Evolutionary conservation across 2,329 filamentous ascomycete genomes (phyloP), one percentile per base, ranked within the genome.

Genomic region (Botrytis squamosa): DNA sequence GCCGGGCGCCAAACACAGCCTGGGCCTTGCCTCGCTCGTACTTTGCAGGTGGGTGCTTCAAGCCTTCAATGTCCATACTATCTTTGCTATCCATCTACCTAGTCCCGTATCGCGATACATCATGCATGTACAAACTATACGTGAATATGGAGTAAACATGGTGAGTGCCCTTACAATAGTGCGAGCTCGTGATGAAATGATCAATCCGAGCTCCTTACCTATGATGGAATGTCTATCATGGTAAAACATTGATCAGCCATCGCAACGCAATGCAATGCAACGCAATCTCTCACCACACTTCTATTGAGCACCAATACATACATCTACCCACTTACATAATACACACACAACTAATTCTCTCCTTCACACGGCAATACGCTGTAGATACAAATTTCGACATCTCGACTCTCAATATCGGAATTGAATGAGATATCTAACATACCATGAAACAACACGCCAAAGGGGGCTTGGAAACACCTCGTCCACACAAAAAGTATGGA

Each of bases 391-490:
- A 40, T 8, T 14, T 62, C 36, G 25, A 25, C 14, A 62, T 5
- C 44, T 46, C 9, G 63, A 22, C 25, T 25, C 46, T 46, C 20
- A 25, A 52, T 25, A 5, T 25, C 46, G 9, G 25, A 22, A 25
- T 46, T 46, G 44, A 22, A 9, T 22, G 44, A 22, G 20, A 46
- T 46, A 25, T 20, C 20, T 18, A 10, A 49, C 16, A 49, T 25
- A 16, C 44, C n/a, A 22, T 52, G 64, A 66, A 52, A 66, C 64
- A 52, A n/a, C 8, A 12, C 46, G 22, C 9, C 36, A 68, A 38
- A 66, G 25, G 46, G 65, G 65, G 64, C 44, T 66, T 44, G 64
- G 36, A n/a, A 63, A 22, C 38, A 55, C 33, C 38, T 38, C 59
- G 36, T n/a, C 36, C 25, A 63, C 9, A 42, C 38, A n/a, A 33